Conservation (phyloP, 768 basidiomycete genomes). For the Roridomyces roridus region DNA sequence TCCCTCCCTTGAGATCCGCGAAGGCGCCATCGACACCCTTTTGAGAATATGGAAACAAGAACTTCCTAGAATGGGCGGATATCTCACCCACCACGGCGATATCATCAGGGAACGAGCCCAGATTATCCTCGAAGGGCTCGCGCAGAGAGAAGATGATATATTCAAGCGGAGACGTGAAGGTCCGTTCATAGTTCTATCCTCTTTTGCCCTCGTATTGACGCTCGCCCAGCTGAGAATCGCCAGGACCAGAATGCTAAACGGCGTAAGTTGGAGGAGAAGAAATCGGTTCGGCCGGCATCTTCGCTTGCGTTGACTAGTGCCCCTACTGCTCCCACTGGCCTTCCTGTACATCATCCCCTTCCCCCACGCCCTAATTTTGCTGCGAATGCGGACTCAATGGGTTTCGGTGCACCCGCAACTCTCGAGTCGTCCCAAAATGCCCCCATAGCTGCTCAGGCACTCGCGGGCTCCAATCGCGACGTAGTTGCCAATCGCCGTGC, state of each 20-base stretch:
- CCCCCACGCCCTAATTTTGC: constrained; percentile 76
- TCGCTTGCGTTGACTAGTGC: constrained; percentile 53
- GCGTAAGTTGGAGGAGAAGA: constrained; percentile 68
- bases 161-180: constrained; percentile 92
- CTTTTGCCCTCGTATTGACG: constrained; percentile 35
- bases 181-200: constrained; percentile 47
- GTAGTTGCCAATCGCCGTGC: constrained; percentile 89
- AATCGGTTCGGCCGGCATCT: constrained; percentile 52
- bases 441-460: constrained; percentile 70
- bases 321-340: constrained; percentile 43
- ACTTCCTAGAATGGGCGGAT: constrained; percentile 95
- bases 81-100: constrained; percentile 91
- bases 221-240: constrained; percentile 94
- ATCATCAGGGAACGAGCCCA: constrained; percentile 87
- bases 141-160: constrained; percentile 94
- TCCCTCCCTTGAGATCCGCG: constrained; percentile 97
- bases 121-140: constrained; percentile 94
- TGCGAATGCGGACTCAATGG: constrained; percentile 78
- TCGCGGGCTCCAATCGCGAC: constrained; percentile 88
- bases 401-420: constrained; percentile 69
- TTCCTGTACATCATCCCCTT: constrained; percentile 43
- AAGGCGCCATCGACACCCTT: constrained; percentile 98
- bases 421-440: constrained; percentile 60
- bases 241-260: constrained; percentile 93
- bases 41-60: constrained; percentile 95